Base-by-base conservation (phyloP, 805 yeast species). In the Wickerhamomyces bisporus region DNA sequence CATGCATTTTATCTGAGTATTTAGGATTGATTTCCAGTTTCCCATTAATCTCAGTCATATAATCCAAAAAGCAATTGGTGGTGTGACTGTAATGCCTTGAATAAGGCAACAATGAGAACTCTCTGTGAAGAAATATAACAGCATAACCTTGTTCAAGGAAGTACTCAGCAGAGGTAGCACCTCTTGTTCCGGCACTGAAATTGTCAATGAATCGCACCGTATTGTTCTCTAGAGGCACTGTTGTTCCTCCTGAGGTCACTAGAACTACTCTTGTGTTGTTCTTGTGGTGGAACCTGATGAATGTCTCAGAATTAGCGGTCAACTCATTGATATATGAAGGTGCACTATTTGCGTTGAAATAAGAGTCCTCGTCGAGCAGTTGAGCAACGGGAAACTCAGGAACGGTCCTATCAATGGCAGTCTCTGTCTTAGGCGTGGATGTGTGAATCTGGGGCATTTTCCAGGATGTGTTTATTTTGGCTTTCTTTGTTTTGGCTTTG, bases 131-230 rank as follows among this genome's bases (percentile, higher is more conserved):
- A 54, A 93, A 93, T 24, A 93, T 82, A 26, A 93, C 98, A 12
- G 96, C 91, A 55, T 93, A 93, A 2, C 88, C 96, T 40, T 75
- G 66, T 39, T 82, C 86, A 38, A 93, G 65, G 49, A 91, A 86
- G 55, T 86, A 82, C 60, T 93, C 98, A 4, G 98, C 96, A 28
- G 94, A 81, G 0, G 96, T 79, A 4, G 98, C 95, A 39, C 98
- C 99, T 61, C 99, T 76, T 0, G 97, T 93, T 18, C 99, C 99
- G 18, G 98, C 98, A 47, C 93, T 81, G 60, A 93, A 93, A 56
- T 93, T 93, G 62, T 93, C 99, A 53, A 93, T 88, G 61, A 93
- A 93, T 37, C 99, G 66, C 6, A 93, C 99, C 0, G 98, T 93
- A 56, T 93, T 93, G 61, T 88, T 89, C 55, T 93, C 99, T 47